Evolutionary conservation across 129 eudicot species (phyloP), one percentile per base, ranked within the genome.

Genomic region (Pulicaria dysenterica): DNA sequence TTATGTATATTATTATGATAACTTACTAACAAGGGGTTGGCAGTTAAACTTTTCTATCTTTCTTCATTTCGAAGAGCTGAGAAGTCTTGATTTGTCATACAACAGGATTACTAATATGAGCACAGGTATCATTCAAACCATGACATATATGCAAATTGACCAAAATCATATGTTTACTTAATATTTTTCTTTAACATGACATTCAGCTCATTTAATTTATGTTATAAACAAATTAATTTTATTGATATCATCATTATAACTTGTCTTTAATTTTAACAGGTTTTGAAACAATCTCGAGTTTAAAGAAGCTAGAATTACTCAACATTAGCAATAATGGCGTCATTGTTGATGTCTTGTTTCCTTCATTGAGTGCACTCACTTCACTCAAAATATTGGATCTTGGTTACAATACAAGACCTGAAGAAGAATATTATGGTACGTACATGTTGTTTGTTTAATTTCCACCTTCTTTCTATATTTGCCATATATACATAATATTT

Each of bases 51-150:
- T 50, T 37, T 68, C 60, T 39, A 8, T 16, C 14, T 68, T 68
- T 51, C 59, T 67, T 67, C 73, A 15, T 50, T 68, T 68, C 16
- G 14, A 68, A 50, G 60, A 68, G 73, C 50, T 68, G 19, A 50
- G n/a, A 68, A 68, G 58, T 51, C 73, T 68, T 11, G 10, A 34
- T 49, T 68, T 68, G 60, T 49, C 60, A 36, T 0, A 3, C 6
- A 15, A 14, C 13, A 46, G 5, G 9, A 50, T 64, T 64, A 40
- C 17, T 43, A 8, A 19, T 19, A 48, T 65, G 42, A 45, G 11
- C 42, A 65, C 41, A 65, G 70, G 70, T 45, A 65, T 8, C 11
- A 4, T 11, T 11, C 16, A 24, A 19, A 24, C 31, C 31, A 24
- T 24, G 31, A 24, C 31, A 24, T 24, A 24, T 24, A 2, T 24